These are phyloP conservation scores for Cladobotryum protrusum DNA, from an alignment of 2,329 filamentous ascomycete species.

Conservation along the genomic window DNA sequence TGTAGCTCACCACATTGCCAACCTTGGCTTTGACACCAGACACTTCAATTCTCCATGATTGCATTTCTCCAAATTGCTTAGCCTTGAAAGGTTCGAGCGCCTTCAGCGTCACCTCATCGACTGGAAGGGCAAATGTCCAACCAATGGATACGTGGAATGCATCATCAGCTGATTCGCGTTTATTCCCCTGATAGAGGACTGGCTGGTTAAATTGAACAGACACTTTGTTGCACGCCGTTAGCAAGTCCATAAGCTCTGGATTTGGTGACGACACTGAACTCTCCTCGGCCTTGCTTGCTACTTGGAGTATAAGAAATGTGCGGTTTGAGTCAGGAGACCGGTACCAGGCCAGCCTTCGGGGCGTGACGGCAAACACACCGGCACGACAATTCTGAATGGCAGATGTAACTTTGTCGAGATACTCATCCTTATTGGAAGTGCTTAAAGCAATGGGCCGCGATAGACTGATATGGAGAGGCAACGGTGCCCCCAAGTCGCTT, in stretches of 20 bases:
- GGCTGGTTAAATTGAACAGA: constrained; percentile 59
- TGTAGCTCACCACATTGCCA: constrained; percentile 58
- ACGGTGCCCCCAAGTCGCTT: constrained; percentile 69
- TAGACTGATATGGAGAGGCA: constrained; percentile 85
- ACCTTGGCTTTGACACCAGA: constrained; percentile 66
- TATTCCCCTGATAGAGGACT: constrained; percentile 53
- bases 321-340: constrained; percentile 55
- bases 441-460: constrained; percentile 72
- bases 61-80: constrained; percentile 25
- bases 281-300: constrained; percentile 31
- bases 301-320: constrained; percentile 76
- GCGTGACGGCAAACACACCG: constrained; percentile 33
- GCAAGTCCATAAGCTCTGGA: constrained; percentile 53
- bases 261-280: constrained; percentile 30
- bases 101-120: constrained; percentile 27
- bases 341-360: constrained; percentile 41
- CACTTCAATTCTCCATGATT: constrained; percentile 45
- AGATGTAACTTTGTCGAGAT: constrained; percentile 50
- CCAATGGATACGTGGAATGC: constrained; percentile 86
- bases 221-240: constrained; percentile 60
- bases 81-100: constrained; percentile 21
- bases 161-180: constrained; percentile 19
- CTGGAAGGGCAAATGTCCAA: constrained; percentile 63
- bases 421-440: constrained; percentile 64
- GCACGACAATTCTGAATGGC: constrained; percentile 28